Evolutionary conservation across 2,329 filamentous ascomycete genomes (phyloP).

Genomic region (Hypocreales sp.): DNA sequence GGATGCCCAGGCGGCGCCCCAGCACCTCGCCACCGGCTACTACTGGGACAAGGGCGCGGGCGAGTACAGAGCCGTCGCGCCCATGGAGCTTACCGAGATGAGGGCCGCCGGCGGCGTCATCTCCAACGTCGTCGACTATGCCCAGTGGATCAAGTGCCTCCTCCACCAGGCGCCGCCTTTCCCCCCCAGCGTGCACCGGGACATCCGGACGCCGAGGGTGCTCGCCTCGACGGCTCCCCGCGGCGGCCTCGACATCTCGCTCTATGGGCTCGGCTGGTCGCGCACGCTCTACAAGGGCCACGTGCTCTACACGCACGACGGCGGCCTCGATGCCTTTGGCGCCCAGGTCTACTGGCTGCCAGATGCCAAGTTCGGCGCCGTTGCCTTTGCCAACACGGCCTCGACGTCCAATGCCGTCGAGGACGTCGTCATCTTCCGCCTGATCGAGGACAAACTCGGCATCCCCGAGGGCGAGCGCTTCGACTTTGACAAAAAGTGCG

Average conservation of each 20-base stretch:
- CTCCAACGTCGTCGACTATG: constrained; percentile 32
- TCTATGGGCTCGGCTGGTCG: constrained; percentile 16
- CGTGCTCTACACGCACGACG: constrained; percentile 14
- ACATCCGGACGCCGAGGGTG: constrained; percentile 14
- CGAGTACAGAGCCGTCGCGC: constrained; percentile 11
- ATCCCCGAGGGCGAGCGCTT: constrained; percentile 8
- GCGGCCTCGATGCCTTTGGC: constrained; percentile 11
- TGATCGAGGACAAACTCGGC: constrained; percentile 15
- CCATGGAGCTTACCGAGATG: constrained; percentile 11
- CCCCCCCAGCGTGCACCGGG: constrained; percentile 10
- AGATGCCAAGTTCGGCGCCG: constrained; percentile 12
- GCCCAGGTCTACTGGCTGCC: constrained; percentile 17
- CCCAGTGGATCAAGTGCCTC: constrained; percentile 33
- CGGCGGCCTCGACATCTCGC: constrained; percentile 5
- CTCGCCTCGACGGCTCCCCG: constrained; percentile 8
- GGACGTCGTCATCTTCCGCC: constrained; percentile 10
- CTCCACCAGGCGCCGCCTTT: constrained; percentile 16
- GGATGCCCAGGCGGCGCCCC: constrained; percentile 10
- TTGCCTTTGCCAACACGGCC: constrained; percentile 4
- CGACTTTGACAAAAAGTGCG: constrained; percentile 8
- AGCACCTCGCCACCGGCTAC: constrained; percentile 26
- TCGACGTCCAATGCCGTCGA: constrained; percentile 15
- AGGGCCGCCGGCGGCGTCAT: constrained; percentile 26
- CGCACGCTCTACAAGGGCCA: constrained; percentile 10
- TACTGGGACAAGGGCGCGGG: constrained; percentile 16